Percentiles rank a stretch among this genome's conserved stretches.
These are phyloP conservation scores for Aspergillus viridinutans DNA, from an alignment of 2,329 filamentous ascomycete genomes.

Conservation along the genomic window DNA sequence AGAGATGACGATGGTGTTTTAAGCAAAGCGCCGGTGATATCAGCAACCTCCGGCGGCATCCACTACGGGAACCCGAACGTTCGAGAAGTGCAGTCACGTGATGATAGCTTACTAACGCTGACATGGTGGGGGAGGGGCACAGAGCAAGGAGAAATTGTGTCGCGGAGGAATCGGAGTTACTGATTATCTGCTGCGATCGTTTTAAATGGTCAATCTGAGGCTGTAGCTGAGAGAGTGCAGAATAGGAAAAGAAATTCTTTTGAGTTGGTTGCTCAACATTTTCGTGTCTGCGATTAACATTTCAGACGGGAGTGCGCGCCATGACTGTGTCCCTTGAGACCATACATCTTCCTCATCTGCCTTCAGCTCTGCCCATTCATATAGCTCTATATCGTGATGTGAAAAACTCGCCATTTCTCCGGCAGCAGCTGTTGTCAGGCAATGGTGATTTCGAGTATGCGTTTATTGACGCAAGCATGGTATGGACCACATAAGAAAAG, in stretches of 20 bases:
- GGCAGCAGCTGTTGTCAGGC: slow-evolving; percentile 76
- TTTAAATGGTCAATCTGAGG: neutral
- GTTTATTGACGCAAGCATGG: slow-evolving; percentile 79
- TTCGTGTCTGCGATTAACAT: neutral
- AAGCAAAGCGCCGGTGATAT: slow-evolving; percentile 22
- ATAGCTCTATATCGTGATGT: slow-evolving; percentile 72
- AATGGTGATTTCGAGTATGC: slow-evolving; percentile 90
- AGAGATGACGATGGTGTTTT: slow-evolving; percentile 16
- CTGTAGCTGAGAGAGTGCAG: neutral
- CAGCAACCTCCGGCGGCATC: slow-evolving; percentile 14
- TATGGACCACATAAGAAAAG: slow-evolving; percentile 38
- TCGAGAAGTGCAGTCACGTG: slow-evolving; percentile 32
- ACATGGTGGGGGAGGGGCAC: slow-evolving; percentile 13
- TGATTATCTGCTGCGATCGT: neutral
- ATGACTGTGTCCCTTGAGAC: slow-evolving; percentile 53
- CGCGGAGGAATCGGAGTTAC: neutral
- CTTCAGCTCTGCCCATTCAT: slow-evolving; percentile 63
- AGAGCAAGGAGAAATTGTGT: neutral
- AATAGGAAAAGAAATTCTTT: neutral
- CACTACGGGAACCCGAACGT: slow-evolving; percentile 30
- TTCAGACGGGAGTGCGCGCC: slow-evolving; percentile 7
- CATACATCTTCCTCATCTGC: slow-evolving; percentile 71
- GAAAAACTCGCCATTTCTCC: slow-evolving; percentile 71
- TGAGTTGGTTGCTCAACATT: neutral
- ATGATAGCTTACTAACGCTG: slow-evolving; percentile 10